phyloP scores from a whole-genome alignment of 495 filamentous ascomycete species.

The Penicillium waksmanii region DNA sequence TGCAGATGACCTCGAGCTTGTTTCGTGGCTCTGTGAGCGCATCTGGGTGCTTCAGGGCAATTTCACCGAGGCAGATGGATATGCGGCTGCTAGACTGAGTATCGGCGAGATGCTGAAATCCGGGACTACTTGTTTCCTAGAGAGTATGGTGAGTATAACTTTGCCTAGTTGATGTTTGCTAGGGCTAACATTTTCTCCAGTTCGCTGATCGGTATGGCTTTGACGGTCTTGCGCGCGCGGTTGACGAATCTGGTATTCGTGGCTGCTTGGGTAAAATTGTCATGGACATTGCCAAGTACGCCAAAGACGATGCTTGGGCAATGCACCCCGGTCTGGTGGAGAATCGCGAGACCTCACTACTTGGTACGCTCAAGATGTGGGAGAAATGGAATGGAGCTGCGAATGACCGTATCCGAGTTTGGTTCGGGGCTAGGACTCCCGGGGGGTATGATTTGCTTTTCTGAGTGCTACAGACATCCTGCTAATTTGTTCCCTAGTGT shows the following conservation, averaged over 20 bases:
- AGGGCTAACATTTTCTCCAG: constrained; percentile 12
- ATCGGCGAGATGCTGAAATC: constrained; percentile 55
- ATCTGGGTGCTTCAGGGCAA: constrained; percentile 54
- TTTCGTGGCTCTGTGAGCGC: constrained; percentile 51
- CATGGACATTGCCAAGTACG: constrained; percentile 45
- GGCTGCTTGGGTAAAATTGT: constrained; percentile 51
- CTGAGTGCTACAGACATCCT: background rate
- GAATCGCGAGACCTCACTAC: constrained; percentile 46
- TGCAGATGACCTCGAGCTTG: constrained; percentile 50
- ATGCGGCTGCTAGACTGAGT: constrained; percentile 48
- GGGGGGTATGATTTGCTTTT: constrained; percentile 38
- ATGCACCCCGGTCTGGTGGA: constrained; percentile 55
- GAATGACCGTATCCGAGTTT: constrained; percentile 52
- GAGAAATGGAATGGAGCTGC: constrained; percentile 53
- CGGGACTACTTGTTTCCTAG: constrained; percentile 56
- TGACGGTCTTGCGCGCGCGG: constrained; percentile 48
- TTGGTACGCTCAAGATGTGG: constrained; percentile 47
- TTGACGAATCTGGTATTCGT: constrained; percentile 52
- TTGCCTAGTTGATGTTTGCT: too few relatives aligned
- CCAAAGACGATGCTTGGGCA: constrained; percentile 50
- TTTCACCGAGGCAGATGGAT: constrained; percentile 49
- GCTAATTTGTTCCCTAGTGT: constrained; percentile 31
- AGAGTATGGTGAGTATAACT: constrained; percentile 44
- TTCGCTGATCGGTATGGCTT: constrained; percentile 52
- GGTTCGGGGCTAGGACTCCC: constrained; percentile 55